Base-by-base conservation (phyloP, 1,139 yeast species). In the Saccharomyces pastorianus region DNA sequence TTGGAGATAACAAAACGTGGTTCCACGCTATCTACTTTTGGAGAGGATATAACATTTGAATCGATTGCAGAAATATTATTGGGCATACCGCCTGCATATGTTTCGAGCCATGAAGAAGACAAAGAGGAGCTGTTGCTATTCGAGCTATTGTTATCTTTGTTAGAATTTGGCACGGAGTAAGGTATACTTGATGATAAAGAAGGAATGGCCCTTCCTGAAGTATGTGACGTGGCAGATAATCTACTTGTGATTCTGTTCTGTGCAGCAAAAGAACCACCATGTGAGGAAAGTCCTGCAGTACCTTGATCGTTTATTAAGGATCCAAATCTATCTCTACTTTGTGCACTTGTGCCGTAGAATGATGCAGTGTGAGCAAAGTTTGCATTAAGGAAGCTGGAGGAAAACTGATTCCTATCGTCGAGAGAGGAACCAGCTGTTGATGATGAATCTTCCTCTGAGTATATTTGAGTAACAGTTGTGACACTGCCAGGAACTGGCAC, bases 1-100 rank as follows among this genome's bases (percentile, higher is more conserved):
- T 84, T 84, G 3, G 90, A 83, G 46, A 85, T 79, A 49, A 85
- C 82, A 64, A 85, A 85, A 51, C 93, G 74, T 13, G 88, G 84
- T 63, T 85, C 93, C 27, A 85, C 83, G 7, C 73, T 66, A 32
- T 81, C 74, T 6, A 85, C 86, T 55, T 79, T 81, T 2, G 93
- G 93, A 0, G 90, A 84, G 53, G 81, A 84, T 55, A 85, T 81
- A 59, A 83, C 82, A 57, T 82, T 84, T 14, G 84, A 78, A 55
- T 72, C 76, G 55, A 73, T 73, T 53, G 74, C 73, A 32, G 78
- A 73, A 49, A 82, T 64, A 55, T 83, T 60, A 74, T 79, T 71
- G 68, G 88, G 66, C 78, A 85, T 66, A 65, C 81, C 61, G 73
- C 81, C 61, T 70, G 76, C 70, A 51, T 64, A 64, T 2, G 60